Base-by-base conservation (phyloP, 129 eudicot species). In the Gnaphalium uliginosum region DNA sequence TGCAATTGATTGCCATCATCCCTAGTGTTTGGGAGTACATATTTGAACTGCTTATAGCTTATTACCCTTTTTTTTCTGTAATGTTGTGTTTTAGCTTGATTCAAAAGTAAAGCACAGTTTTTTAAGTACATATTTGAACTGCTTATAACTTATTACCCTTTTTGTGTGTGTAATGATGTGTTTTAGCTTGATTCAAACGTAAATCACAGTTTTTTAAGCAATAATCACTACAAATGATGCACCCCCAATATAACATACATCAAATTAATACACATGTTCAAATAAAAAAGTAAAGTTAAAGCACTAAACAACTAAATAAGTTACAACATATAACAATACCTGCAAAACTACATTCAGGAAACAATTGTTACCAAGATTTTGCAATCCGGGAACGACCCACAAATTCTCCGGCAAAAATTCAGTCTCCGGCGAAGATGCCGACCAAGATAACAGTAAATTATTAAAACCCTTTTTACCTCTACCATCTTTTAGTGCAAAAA, bases 321-420 rank as follows among this genome's bases (percentile, higher is more conserved):
- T 66, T 17, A 0, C 15, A 53, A 66, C n/a, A 17, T 14, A 24
- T 50, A 8, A 14, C 1, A 59, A 30, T 82, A 94, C 98, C 98
- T 94, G 98, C 74, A 94, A 79, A 81, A 94, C 83, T n/a, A 91
- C 99, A 86, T 94, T 94, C 73, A 94, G 80, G 84, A 94, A 94
- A 53, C 99, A 94, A 76, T 87, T 94, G 43, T 94, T 94, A 27
- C 97, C 99, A 0, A 94, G 83, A 72, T 94, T 94, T 70, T 82
- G 82, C 90, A 94, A 82, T 50, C 99, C 99, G 25, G 97, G 86
- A 5, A 94, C 89, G 2, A 78, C 76, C 87, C 82, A 83, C 61
- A 39, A 32, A 27, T 81, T 72, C 23, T 85, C 83, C 23, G 76
- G 60, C 43, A 57, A 54, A 57, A 14, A 62, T 67, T 68, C 75